These are phyloP conservation scores for Akanthomyces lecanii DNA, from an alignment of 2,329 filamentous ascomycete species.

Conservation along the genomic window DNA sequence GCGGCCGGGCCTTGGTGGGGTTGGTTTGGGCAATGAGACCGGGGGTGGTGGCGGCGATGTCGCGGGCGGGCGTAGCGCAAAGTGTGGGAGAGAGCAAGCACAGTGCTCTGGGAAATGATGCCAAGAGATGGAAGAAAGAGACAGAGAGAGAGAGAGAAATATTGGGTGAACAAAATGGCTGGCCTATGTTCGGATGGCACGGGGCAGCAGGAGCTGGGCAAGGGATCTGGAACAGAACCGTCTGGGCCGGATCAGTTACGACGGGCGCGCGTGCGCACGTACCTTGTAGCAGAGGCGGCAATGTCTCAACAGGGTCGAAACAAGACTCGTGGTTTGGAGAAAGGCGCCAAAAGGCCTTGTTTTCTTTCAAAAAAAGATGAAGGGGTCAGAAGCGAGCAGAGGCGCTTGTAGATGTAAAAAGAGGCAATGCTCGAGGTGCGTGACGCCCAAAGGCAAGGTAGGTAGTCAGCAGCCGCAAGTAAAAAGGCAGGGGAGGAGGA, in stretches of 20 bases:
- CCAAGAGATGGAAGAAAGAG: neutral
- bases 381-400: neutral
- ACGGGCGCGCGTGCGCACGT: conserved; percentile 11
- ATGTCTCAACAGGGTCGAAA: neutral
- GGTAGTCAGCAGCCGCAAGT: neutral
- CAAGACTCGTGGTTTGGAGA: neutral
- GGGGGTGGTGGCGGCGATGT: neutral
- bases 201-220: neutral
- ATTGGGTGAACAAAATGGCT: neutral
- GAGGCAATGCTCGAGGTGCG: neutral
- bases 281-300: neutral
- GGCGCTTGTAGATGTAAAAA: neutral
- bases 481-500: neutral
- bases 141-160: neutral
- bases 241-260: neutral
- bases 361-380: neutral
- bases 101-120: neutral
- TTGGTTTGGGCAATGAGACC: conserved; percentile 8
- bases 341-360: too few relatives aligned
- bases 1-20: conserved; percentile 10
- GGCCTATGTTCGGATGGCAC: conserved; percentile 3
- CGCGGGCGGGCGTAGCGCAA: neutral
- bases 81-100: neutral
- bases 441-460: neutral
- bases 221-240: conserved; percentile 3